These are phyloP conservation scores for Monosporascus cannonballus DNA, from an alignment of 2,329 filamentous ascomycete species.

Conservation along the genomic window DNA sequence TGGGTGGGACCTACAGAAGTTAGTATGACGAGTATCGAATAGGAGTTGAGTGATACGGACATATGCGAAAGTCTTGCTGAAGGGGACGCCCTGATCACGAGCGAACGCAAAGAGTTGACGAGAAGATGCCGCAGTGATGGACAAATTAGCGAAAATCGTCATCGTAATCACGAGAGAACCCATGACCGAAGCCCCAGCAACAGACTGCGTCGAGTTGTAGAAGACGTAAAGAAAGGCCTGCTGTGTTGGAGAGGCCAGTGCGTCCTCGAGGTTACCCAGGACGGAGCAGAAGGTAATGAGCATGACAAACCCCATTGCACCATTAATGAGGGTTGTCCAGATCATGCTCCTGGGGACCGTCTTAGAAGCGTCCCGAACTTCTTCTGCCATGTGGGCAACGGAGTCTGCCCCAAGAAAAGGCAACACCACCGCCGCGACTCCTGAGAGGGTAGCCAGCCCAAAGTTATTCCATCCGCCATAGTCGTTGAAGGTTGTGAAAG, in stretches of 20 bases:
- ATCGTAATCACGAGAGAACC: slow-evolving; percentile 35
- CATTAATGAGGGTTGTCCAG: slow-evolving; percentile 25
- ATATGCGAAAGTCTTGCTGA: slow-evolving; percentile 3
- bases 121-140: slow-evolving; percentile 27
- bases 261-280: slow-evolving; percentile 24
- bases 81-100: slow-evolving; percentile 34
- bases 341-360: slow-evolving; percentile 29
- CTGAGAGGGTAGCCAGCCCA: slow-evolving; percentile 30
- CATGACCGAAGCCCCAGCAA: slow-evolving; percentile 39
- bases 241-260: slow-evolving; percentile 21
- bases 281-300: slow-evolving; percentile 29
- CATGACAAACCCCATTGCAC: slow-evolving; percentile 28
- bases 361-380: slow-evolving; percentile 26
- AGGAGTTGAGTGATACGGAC: too few species aligned
- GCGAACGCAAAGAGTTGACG: slow-evolving; percentile 37
- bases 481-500: slow-evolving; percentile 26
- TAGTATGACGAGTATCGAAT: too few species aligned
- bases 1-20: neutral
- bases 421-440: slow-evolving; percentile 31
- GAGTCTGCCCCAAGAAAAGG: slow-evolving; percentile 27
- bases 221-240: slow-evolving; percentile 28
- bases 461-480: slow-evolving; percentile 21
- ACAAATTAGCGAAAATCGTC: slow-evolving; percentile 31
- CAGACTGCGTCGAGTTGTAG: slow-evolving; percentile 24
- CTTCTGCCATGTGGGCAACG: slow-evolving; percentile 29